A percentile compares a stretch with the other conserved stretches of the same genome.
phyloP scores from a whole-genome alignment of 257 asterid species.

The Nicotiana undulata region DNA sequence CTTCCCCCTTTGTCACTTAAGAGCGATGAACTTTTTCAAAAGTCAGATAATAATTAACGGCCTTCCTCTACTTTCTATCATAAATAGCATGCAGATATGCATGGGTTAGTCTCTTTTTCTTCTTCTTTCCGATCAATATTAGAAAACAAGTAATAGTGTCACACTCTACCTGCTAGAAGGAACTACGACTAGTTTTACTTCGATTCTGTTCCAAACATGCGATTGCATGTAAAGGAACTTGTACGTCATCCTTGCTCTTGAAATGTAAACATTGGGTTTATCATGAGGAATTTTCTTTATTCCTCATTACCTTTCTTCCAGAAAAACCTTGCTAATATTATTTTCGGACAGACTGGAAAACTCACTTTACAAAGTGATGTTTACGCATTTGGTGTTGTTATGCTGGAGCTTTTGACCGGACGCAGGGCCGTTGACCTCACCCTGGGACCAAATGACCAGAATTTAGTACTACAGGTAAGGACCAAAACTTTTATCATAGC shows the following conservation, averaged over 20 bases:
- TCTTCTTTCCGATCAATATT: not conserved
- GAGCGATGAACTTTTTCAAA: not conserved
- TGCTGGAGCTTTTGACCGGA: constrained; percentile 97
- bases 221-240: not conserved
- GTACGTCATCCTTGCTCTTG: not conserved
- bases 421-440: constrained; percentile 89
- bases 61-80: not conserved
- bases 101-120: not conserved
- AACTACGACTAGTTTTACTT: not conserved
- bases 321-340: constrained; percentile 17
- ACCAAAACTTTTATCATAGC: not conserved
- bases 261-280: not conserved
- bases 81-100: not conserved
- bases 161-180: not conserved
- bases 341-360: constrained; percentile 80
- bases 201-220: not conserved
- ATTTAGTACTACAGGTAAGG: constrained; percentile 81
- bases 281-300: not conserved
- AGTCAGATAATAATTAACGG: not conserved
- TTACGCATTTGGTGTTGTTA: constrained; percentile 92
- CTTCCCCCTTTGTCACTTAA: not conserved
- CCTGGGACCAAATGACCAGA: constrained; percentile 92
- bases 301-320: not conserved
- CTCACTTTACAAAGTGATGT: constrained; percentile 97
- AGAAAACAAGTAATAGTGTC: not conserved